Evolutionary conservation across 306 rosid species (phyloP).

Genomic region (Fragaria ananassa): DNA sequence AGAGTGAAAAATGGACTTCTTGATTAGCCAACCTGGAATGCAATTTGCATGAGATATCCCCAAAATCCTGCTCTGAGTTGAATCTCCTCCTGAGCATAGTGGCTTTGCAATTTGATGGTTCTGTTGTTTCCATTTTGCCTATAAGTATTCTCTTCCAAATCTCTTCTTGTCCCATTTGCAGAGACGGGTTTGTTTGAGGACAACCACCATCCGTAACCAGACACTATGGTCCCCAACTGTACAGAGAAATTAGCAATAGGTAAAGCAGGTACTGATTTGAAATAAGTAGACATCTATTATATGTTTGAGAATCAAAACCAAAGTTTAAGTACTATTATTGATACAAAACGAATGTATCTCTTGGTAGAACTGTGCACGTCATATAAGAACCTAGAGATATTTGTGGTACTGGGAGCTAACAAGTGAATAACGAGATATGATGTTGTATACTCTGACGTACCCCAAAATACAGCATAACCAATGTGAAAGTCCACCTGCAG

Average conservation of each 20-base stretch:
- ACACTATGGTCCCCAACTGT: conserved; percentile 62
- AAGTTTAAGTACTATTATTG: background rate
- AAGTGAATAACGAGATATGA: background rate
- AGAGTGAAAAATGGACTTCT: background rate
- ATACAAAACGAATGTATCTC: background rate
- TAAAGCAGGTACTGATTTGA: conserved; percentile 16
- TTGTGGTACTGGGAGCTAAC: background rate
- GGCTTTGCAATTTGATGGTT: conserved; percentile 39
- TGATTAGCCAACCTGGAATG: conserved; percentile 49
- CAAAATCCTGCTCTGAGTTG: conserved; percentile 51
- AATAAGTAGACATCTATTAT: background rate
- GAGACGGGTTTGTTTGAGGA: conserved; percentile 26
- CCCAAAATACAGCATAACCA: conserved; percentile 67
- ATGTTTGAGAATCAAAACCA: background rate
- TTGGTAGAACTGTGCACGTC: background rate
- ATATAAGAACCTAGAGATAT: background rate
- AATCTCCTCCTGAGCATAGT: conserved; percentile 43
- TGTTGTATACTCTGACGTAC: conserved; percentile 38
- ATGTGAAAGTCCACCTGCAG: conserved; percentile 82
- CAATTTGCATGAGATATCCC: conserved; percentile 65
- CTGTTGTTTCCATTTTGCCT: conserved; percentile 24
- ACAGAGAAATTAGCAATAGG: conserved; percentile 1
- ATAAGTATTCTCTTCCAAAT: conserved; percentile 39
- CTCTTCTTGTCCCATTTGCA: conserved; percentile 35
- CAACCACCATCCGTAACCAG: conserved; percentile 74